Evolutionary conservation across 1,284 basidiomycete genomes (phyloP).

Genomic region (Meripilus lineatus): DNA sequence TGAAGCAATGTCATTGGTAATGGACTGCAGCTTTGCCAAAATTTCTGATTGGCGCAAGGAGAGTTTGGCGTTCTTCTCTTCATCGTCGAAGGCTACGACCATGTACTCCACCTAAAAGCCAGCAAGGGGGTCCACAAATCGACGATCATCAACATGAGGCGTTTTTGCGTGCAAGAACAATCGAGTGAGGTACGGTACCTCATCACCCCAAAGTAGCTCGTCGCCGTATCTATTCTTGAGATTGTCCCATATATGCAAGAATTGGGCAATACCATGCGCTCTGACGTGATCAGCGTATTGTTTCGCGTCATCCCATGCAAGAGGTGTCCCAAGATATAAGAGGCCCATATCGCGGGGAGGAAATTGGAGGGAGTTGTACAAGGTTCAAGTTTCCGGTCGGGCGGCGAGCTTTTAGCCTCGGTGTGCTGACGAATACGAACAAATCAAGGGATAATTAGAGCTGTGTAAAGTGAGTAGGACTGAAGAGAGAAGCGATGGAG

Average conservation of each 20-base stretch:
- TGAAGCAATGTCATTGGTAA: conserved; percentile 64
- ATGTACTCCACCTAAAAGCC: conserved; percentile 89
- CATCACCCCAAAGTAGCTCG: conserved; percentile 97
- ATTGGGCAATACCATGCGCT: conserved; percentile 92
- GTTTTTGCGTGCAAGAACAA: neutral
- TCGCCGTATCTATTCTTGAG: conserved; percentile 93
- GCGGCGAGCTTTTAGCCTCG: neutral
- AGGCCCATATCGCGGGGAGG: conserved; percentile 80
- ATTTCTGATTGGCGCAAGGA: conserved; percentile 95
- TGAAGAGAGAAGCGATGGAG: neutral
- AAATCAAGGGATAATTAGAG: too few relatives aligned
- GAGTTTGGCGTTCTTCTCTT: conserved; percentile 77
- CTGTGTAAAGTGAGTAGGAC: too few relatives aligned
- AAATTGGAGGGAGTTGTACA: conserved; percentile 8
- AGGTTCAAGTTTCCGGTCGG: neutral
- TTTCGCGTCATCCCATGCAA: conserved; percentile 90
- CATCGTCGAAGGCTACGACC: conserved; percentile 85
- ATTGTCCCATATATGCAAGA: conserved; percentile 88
- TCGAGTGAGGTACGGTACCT: conserved; percentile 52
- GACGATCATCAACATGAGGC: conserved; percentile 6
- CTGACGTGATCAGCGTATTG: conserved; percentile 88
- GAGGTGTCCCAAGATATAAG: conserved; percentile 90
- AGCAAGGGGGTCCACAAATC: conserved; percentile 3
- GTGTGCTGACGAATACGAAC: too few relatives aligned
- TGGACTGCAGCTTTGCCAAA: conserved; percentile 71